Base-by-base conservation (phyloP, 768 basidiomycete species). In the Tubosaeta sp. region DNA sequence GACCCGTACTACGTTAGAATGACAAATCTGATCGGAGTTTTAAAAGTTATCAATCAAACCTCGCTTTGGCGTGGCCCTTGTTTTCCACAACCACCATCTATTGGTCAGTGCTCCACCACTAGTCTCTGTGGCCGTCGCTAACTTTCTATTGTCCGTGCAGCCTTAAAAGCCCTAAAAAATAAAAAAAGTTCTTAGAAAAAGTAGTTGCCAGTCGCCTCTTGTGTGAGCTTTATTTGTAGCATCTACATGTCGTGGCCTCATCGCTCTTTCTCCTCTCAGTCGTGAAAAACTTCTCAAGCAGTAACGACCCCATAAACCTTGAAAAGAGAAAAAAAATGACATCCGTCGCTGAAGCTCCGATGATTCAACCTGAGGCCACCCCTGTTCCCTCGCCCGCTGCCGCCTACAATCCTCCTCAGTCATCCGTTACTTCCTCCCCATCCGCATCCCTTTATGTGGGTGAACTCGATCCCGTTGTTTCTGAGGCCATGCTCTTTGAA, bases 401-500 rank as follows among this genome's bases (percentile, higher is more conserved):
- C n/a, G 66, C 76, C 37, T 82, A 84, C 70, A 81, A 81, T 60
- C 74, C 82, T 52, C 74, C 84, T 32, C 69, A 75, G 48, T 58
- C 65, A n/a, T 64, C 76, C n/a, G 67, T 73, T 54, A 74, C 84
- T 38, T 78, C 88, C 54, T 77, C 86, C 53, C 89, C 90, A 22
- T 91, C 90, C 48, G 91, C 91, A 22, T 97, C 94, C 53, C 90
- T 99, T 64, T 99, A 99, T 75, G 97, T 99, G 57, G 97, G 97
- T 54, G 97, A 99, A 76, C 88, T 99, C 60, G 97, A 98, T 74
- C 86, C 91, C 64, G 88, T 91, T 59, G 97, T 99, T 74, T 91
- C 95, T 34, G 97, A 99, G 79, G 95, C 97, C 52, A 97, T 97
- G 93, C 83, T 99, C 50, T 99, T 98, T 69, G 97, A 99, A 79